Conservation (phyloP, 768 basidiomycete species). For the Albatrellus ellisii region DNA sequence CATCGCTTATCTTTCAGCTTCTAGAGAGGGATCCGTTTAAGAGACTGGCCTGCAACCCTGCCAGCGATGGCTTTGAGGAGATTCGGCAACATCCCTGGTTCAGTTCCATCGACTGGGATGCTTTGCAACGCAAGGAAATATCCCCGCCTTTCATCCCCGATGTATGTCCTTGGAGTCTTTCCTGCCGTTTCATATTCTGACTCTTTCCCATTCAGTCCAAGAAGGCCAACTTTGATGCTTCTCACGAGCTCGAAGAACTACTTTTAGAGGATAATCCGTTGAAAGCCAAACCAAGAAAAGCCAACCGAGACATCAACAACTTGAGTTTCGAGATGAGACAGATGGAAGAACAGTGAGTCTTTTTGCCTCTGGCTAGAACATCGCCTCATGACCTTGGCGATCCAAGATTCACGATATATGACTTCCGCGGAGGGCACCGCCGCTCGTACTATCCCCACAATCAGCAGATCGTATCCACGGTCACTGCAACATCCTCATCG, state of each 20-base stretch:
- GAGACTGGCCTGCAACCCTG: slow-evolving; percentile 71
- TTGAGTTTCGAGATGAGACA: slow-evolving; percentile 87
- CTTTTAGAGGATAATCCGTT: slow-evolving; percentile 93
- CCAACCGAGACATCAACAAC: slow-evolving; percentile 70
- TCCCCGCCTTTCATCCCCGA: slow-evolving; percentile 13
- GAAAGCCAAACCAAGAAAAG: slow-evolving; percentile 86
- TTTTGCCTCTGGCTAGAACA: slow-evolving; percentile 3
- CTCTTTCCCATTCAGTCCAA: slow-evolving; percentile 55
- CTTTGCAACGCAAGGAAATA: slow-evolving; percentile 62
- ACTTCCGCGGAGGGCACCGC: slow-evolving; percentile 85
- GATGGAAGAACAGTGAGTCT: slow-evolving; percentile 92
- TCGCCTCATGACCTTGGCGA: no score
- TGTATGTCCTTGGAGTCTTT: neutral
- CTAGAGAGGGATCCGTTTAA: slow-evolving; percentile 75
- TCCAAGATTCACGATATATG: slow-evolving; percentile 76
- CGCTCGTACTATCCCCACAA: slow-evolving; percentile 86
- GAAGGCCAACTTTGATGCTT: slow-evolving; percentile 98
- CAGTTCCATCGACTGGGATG: slow-evolving; percentile 77
- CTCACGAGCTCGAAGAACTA: slow-evolving; percentile 94
- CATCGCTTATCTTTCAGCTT: slow-evolving; percentile 33
- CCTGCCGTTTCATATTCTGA: slow-evolving; percentile 7
- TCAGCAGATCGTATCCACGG: slow-evolving; percentile 46
- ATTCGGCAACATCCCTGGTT: slow-evolving; percentile 83
- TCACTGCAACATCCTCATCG: slow-evolving; percentile 66
- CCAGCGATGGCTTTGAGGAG: slow-evolving; percentile 71